A percentile compares a stretch with the other conserved stretches of the same genome.
phyloP scores from a whole-genome alignment of 768 basidiomycete species.

The Tricholomella constricta region DNA sequence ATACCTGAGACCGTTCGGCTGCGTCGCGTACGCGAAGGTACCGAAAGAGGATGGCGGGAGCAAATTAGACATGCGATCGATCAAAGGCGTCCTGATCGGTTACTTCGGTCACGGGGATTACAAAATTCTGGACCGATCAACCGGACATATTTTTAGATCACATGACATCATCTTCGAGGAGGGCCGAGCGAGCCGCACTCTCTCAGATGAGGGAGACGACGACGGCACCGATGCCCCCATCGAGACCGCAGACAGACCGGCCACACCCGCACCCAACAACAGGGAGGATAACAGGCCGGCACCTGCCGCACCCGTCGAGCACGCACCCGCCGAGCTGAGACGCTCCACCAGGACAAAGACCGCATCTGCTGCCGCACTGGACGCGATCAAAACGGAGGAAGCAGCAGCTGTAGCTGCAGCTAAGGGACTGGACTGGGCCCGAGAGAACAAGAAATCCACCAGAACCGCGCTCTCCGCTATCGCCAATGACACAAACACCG shows the following conservation, averaged over 20 bases:
- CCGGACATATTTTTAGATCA: background rate
- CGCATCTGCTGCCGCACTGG: background rate
- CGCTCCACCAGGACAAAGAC: background rate
- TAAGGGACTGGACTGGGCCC: background rate
- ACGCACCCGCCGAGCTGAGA: background rate
- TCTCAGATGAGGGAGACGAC: no score
- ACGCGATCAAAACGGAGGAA: background rate
- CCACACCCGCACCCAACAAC: no score
- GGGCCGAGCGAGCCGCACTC: no score
- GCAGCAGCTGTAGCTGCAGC: background rate
- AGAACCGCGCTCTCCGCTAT: background rate
- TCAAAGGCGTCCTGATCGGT: no score
- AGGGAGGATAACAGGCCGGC: no score
- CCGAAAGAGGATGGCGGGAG: background rate
- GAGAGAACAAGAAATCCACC: background rate
- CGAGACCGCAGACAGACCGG: background rate
- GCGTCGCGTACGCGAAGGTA: background rate
- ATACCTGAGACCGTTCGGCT: background rate
- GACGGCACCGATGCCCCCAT: background rate
- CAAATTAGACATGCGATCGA: background rate
- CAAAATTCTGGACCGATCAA: background rate
- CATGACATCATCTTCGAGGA: constrained; percentile 4
- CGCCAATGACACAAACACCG: background rate
- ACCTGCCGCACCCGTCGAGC: no score
- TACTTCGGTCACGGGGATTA: no score